Evolutionary conservation across 768 basidiomycete species (phyloP), one percentile per base, ranked within the genome.

Genomic region (Podaxis sp.): DNA sequence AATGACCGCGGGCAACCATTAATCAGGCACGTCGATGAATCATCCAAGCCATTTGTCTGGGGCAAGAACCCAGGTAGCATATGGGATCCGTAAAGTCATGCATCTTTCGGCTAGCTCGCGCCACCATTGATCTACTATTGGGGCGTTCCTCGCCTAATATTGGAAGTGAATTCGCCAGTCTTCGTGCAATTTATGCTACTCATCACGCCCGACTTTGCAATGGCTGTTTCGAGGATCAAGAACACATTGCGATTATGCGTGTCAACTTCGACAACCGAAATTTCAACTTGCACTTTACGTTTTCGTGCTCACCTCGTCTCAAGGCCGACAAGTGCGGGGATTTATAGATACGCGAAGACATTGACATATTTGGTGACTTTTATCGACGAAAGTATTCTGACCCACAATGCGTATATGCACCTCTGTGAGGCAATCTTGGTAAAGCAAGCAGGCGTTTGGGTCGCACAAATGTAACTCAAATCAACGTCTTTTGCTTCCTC

Each of bases 11-110:
- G 82, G 84, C 62, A 82, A 83, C 66, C 84, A 84, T 33, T 33
- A 33, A 33, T 33, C 33, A 66, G 83, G 84, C 60, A 76, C 79
- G 76, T 80, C 28, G 82, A 81, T 30, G 79, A 79, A 19, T 80
- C 80, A 22, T 71, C 84, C 48, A 79, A 79, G 55, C 84, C 84
- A n/a, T 85, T 85, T 75, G 75, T 82, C 63, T 86, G 82, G 84
- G 84, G 83, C 12, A 77, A 81, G 68, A 84, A 85, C 67, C 82
- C 84, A 64, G 66, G 81, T 64, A 22, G 64, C 39, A 73, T 70
- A 42, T 71, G 70, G 68, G 63, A 64, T 63, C 60, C 67, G 68
- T 71, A 58, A 33, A 68, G 72, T 65, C 39, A 30, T 28, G 33
- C 39, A 33, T 40, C 28, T 12, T 15, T 42, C 12, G 56, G 24